phyloP scores from a whole-genome alignment of 306 rosid species.

The Sphenostylis stenocarpa region DNA sequence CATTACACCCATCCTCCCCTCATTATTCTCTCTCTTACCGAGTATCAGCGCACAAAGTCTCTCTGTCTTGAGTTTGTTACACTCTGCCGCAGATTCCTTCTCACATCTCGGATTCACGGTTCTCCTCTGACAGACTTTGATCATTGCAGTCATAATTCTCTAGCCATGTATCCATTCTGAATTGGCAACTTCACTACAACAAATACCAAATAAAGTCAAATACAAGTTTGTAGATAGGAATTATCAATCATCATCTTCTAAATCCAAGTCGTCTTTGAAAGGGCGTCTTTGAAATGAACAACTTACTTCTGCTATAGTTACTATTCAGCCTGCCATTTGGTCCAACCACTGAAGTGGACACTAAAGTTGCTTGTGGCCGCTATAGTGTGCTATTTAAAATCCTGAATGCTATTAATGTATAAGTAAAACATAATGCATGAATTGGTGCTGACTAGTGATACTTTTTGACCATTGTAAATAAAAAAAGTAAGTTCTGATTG shows the following conservation, averaged over 20 bases:
- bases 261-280: not conserved
- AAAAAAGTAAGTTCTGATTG: conserved; percentile 16
- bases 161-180: no score
- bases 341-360: not conserved
- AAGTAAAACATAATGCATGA: not conserved
- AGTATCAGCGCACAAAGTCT: not conserved
- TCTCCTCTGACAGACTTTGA: no score
- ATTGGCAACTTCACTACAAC: no score
- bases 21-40: not conserved
- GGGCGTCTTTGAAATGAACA: not conserved
- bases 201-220: not conserved
- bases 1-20: not conserved
- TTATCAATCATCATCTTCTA: not conserved
- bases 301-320: not conserved
- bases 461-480: not conserved
- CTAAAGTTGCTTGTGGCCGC: not conserved
- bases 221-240: not conserved
- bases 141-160: no score
- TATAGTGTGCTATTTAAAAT: not conserved
- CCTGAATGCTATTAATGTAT: not conserved
- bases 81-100: not conserved
- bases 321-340: not conserved
- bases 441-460: not conserved
- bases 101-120: no score
- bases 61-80: no score